Base-by-base conservation (phyloP, 495 filamentous ascomycete genomes). In the Neurospora intermedia region DNA sequence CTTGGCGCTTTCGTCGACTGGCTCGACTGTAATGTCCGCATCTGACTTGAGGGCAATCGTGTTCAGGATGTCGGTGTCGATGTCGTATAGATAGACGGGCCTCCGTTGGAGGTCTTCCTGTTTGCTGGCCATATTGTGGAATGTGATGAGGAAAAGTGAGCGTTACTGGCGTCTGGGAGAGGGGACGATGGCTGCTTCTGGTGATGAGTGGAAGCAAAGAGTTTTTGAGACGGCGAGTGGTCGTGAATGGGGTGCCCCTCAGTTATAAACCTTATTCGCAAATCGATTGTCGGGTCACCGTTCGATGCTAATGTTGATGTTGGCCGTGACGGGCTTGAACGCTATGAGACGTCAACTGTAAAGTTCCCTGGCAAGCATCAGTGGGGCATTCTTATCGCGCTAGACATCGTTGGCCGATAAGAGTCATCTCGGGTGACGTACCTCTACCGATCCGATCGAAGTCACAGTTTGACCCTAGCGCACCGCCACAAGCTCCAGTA, bases 1-100 rank as follows among this genome's bases (percentile, higher is more conserved):
- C 16, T 62, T 75, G 18, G 78, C 75, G 70, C 42, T 54, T 41
- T 81, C 77, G 70, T 77, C 71, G 70, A 73, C 73, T 35, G 75
- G 69, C 71, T 81, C 62, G 20, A 78, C 77, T 66, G 78, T 75
- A 70, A 78, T 70, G 73, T 83, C 72, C 31, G 80, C 80, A 69
- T 83, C 82, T 35, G 82, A 79, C 81, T 91, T 93, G 70, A 86
- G 82, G 27, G 85, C 81, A 72, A 99, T 82, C 9, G 91, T 92
- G 54, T 83, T 79, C 69, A 98, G 87, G 74, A 98, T 86, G 78
- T 93, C 90, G 72, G 84, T 80, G 11, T 95, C 94, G 31, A 99
- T 88, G 79, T 97, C 91, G 81, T 95, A 99, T 62, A 97, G 92
- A 72, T 86, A 86, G 43, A 85, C 81, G 5, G 83, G 83, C 41